Evolutionary conservation across 257 asterid genomes (phyloP).

Genomic region (Plantago ovata): DNA sequence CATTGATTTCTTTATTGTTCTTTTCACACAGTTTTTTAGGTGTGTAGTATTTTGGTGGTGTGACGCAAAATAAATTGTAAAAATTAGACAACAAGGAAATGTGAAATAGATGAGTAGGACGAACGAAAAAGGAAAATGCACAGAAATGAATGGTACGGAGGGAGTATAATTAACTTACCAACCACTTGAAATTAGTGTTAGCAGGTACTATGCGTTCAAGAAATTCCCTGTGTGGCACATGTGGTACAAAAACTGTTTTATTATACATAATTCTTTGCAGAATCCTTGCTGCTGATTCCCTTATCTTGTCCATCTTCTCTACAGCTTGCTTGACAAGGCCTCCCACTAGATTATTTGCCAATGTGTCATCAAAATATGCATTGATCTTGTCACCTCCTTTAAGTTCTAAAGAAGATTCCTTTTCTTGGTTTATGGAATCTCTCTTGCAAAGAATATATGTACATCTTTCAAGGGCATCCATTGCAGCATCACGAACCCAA

Average conservation of each 20-base stretch:
- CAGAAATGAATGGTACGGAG: no score
- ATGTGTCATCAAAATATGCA: conserved; percentile 47
- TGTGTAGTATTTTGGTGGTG: no score
- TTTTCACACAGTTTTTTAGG: no score
- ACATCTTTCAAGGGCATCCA: conserved; percentile 86
- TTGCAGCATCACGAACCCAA: conserved; percentile 99
- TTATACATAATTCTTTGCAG: conserved; percentile 66
- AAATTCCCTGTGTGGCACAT: conserved; percentile 59
- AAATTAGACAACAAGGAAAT: no score
- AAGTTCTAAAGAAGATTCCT: conserved; percentile 26
- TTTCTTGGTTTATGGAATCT: conserved; percentile 33
- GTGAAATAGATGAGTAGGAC: no score
- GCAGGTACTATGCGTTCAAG: conserved; percentile 61
- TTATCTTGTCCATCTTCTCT: conserved; percentile 91
- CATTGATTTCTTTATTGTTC: no score
- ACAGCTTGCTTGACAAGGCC: conserved; percentile 81
- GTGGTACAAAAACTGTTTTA: conserved; percentile 52
- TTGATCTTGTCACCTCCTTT: conserved; percentile 27
- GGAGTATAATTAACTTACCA: conserved; percentile 63
- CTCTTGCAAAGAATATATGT: conserved; percentile 74
- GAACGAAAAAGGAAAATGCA: no score
- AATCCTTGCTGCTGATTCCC: conserved; percentile 81
- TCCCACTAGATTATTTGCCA: conserved; percentile 66
- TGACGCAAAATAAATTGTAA: no score
- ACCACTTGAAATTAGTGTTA: conserved; percentile 63